Percentiles rank a stretch among this genome's conserved stretches.
phyloP scores from a whole-genome alignment of 108 stramenopile species.

The Cyclotella choctawhatcheeana region DNA sequence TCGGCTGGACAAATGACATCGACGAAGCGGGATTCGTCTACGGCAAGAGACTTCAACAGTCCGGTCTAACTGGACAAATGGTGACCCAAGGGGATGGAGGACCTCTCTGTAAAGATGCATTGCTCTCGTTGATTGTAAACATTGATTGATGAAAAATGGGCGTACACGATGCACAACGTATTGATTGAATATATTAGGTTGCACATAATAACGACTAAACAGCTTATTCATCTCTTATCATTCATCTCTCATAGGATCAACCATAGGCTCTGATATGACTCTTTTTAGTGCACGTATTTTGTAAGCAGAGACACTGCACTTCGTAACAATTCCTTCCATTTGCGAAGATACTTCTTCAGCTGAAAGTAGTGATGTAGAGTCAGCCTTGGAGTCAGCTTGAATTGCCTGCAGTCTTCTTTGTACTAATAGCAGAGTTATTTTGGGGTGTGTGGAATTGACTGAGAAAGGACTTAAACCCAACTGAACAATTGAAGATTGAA shows the following conservation, averaged over 20 bases:
- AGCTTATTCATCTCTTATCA: too few species aligned
- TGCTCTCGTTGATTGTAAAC: slow-evolving; percentile 47
- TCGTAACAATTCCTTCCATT: slow-evolving; percentile 12
- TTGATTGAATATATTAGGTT: not conserved
- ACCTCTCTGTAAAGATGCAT: slow-evolving; percentile 47
- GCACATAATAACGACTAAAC: not conserved
- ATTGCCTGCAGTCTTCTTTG: slow-evolving; percentile 30
- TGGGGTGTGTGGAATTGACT: too few species aligned
- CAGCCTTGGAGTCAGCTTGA: slow-evolving; percentile 36
- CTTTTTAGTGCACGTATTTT: slow-evolving; percentile 29
- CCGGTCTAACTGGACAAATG: slow-evolving; percentile 27
- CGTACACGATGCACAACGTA: not conserved
- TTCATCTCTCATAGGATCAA: not conserved
- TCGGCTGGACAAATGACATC: slow-evolving; percentile 33
- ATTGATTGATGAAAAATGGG: slow-evolving; percentile 4
- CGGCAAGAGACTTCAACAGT: slow-evolving; percentile 29
- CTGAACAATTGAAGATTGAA: slow-evolving; percentile 23
- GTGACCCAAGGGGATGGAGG: slow-evolving; percentile 37
- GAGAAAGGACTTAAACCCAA: too few species aligned
- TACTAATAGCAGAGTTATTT: not conserved
- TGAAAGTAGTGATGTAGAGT: not conserved
- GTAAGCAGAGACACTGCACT: slow-evolving; percentile 21
- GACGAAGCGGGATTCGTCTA: slow-evolving; percentile 52
- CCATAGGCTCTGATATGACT: not conserved
- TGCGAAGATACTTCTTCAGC: slow-evolving; percentile 5